A percentile compares a stretch with the other conserved stretches of the same genome.
Evolutionary conservation across 139 green algal genomes (phyloP).

Genomic region (Tetraselmis chui): DNA sequence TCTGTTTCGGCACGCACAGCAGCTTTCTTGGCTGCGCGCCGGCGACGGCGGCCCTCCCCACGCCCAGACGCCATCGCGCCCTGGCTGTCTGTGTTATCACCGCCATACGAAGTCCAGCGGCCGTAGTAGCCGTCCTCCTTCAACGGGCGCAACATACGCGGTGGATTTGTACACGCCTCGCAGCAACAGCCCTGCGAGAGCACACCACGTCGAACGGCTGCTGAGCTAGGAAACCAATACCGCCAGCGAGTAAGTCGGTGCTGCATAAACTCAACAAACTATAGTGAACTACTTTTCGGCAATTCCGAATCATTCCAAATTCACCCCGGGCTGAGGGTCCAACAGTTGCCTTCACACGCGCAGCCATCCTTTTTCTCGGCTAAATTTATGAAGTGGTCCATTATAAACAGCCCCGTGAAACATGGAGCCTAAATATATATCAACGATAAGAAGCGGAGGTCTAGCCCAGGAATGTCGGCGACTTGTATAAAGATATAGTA

Average conservation of each 20-base stretch:
- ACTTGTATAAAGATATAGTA: background rate
- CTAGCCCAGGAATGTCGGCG: background rate
- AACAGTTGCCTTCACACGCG: too few relatives aligned
- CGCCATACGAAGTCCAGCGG: slow-evolving; percentile 24
- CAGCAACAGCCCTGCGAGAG: slow-evolving; percentile 70
- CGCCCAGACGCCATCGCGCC: slow-evolving; percentile 10
- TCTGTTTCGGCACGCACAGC: background rate
- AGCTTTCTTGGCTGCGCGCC: background rate
- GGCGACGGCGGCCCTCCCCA: slow-evolving; percentile 10
- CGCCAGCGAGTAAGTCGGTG: background rate
- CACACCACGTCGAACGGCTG: background rate
- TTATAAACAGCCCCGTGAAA: background rate
- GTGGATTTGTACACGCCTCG: slow-evolving; percentile 57
- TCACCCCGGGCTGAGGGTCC: too few relatives aligned
- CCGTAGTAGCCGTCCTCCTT: slow-evolving; percentile 54
- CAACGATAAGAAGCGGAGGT: background rate
- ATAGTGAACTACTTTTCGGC: background rate
- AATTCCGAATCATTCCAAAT: background rate
- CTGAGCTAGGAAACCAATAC: background rate
- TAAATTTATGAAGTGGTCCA: background rate
- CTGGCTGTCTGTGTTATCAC: background rate
- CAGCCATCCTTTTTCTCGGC: too few relatives aligned
- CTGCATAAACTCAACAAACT: background rate
- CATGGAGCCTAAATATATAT: background rate
- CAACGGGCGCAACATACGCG: slow-evolving; percentile 64